Base-by-base conservation (phyloP, 1,284 basidiomycete genomes). In the Malassezia vespertilionis region DNA sequence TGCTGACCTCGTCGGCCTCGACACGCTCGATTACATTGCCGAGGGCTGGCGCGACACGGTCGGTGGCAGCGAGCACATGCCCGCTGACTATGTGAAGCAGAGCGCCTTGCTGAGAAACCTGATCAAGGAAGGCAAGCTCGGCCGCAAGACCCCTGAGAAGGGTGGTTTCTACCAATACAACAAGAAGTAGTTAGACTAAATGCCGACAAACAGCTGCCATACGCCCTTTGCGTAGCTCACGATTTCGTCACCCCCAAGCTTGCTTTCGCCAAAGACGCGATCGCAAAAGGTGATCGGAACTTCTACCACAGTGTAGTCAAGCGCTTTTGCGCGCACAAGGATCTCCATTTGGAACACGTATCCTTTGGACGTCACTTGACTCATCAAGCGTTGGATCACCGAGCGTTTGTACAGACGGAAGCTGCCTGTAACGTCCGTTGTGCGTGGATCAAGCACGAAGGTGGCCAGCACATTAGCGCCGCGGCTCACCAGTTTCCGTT, bases 321-420 rank as follows among this genome's bases (percentile, higher is more conserved):
- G 73, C 1, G 83, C 79, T 36, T 81, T 77, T 2, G 87, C 87
- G 4, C 87, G 80, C 21, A 88, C 87, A 77, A 90, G 87, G 79
- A 90, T 90, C 72, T 91, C 87, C 87, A 91, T 91, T 75, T 91
- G 87, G 76, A 91, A 90, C 12, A 91, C 87, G 63, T 90, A 91
- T 2, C 87, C 87, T 57, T 84, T 84, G 14, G 84, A 86, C 53
- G 82, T 79, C 7, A 83, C 86, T 56, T 82, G 76, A 5, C 80
- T 77, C 61, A 91, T 90, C 61, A 91, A 83, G 58, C 84, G 80
- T 41, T 78, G 78, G 48, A 91, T 76, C 5, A 85, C 86, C 1
- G 77, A 76, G 12, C 80, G 72, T 34, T 83, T 80, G 71, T 90
- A 91, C 17, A 91, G 72, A 51, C 54, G 45, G 43, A 61, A 61